Percentiles rank a stretch among this genome's conserved stretches.
Evolutionary conservation across 257 asterid species (phyloP).

Genomic region (Nicotiana undulata): DNA sequence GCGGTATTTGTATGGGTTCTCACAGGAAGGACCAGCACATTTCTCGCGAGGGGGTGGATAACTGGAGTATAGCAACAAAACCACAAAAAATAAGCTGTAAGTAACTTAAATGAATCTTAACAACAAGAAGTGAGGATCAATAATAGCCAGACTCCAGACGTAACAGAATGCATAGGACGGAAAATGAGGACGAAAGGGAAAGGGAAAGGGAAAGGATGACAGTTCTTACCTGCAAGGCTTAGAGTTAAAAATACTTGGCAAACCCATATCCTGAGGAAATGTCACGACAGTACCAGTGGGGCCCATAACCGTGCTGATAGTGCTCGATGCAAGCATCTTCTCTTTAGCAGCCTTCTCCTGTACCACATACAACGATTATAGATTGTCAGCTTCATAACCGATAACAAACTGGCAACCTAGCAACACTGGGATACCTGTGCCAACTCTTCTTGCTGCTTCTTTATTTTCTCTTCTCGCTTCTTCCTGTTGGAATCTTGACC

Average conservation of each 20-base stretch:
- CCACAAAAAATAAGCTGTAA: not conserved
- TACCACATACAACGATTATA: not conserved
- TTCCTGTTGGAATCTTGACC: constrained; percentile 94
- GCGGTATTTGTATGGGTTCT: constrained; percentile 71
- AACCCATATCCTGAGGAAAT: constrained; percentile 70
- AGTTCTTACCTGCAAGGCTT: constrained; percentile 44
- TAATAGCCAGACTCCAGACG: not conserved
- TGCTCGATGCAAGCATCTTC: constrained; percentile 56
- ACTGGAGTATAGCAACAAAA: constrained; percentile 38
- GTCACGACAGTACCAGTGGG: constrained; percentile 76
- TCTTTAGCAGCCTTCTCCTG: constrained; percentile 65
- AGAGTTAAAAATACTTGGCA: constrained; percentile 55
- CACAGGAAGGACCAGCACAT: constrained; percentile 83
- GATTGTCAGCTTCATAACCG: not conserved
- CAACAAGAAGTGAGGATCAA: not conserved
- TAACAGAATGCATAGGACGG: not conserved
- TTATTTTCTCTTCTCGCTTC: constrained; percentile 79
- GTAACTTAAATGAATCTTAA: not conserved
- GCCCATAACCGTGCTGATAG: constrained; percentile 69
- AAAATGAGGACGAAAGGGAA: not conserved
- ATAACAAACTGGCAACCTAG: not conserved
- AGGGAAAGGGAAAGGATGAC: not conserved
- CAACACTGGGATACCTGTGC: constrained; percentile 55
- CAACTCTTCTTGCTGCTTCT: constrained; percentile 84
- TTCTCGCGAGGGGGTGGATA: constrained; percentile 90